Base-by-base conservation (phyloP, 352 stramenopile genomes). In the Plasmopara halstedii region DNA sequence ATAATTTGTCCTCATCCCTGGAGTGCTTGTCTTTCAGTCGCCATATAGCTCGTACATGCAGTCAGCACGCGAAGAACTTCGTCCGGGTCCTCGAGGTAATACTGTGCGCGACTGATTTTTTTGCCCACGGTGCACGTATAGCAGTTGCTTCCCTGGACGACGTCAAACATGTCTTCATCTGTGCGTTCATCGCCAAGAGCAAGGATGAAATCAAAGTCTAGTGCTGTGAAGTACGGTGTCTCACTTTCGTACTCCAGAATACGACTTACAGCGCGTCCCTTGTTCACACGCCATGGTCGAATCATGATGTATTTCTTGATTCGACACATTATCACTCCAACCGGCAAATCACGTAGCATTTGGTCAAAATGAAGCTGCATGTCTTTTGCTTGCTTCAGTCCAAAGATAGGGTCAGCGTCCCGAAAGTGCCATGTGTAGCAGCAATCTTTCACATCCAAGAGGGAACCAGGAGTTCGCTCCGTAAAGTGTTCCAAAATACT, bases 261-360 rank as follows among this genome's bases (percentile, higher is more conserved):
- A 19, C 75, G 78, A 25, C 75, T 86, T 39, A 94, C 77, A 2
- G 79, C 81, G 37, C 82, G 82, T 1, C 81, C 83, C 51, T 94
- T 94, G 65, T 93, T 93, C 21, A 94, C 80, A 0, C 80, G 73
- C 68, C 74, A 88, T 19, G 83, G 83, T 6, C 84, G 78, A 37
- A 94, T 87, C 47, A 78, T 86, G 23, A 94, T 73, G 37, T 92
- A 94, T 55, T 94, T 94, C 51, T 91, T 92, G 41, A 88, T 87
- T 3, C 74, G 83, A 51, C 77, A 90, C 78, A 93, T 93, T 38
- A 94, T 77, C 11, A 94, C 77, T 8, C 75, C 70, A 9, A 93
- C 83, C 0, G 80, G 83, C 7, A 85, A 64, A 53, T 92, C 83
- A 37, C 79, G 73, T 18, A 94, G 70, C 79, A 90, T 94, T 45